Conservation (phyloP, 129 eudicot genomes). For the Ambrosia artemisiifolia region DNA sequence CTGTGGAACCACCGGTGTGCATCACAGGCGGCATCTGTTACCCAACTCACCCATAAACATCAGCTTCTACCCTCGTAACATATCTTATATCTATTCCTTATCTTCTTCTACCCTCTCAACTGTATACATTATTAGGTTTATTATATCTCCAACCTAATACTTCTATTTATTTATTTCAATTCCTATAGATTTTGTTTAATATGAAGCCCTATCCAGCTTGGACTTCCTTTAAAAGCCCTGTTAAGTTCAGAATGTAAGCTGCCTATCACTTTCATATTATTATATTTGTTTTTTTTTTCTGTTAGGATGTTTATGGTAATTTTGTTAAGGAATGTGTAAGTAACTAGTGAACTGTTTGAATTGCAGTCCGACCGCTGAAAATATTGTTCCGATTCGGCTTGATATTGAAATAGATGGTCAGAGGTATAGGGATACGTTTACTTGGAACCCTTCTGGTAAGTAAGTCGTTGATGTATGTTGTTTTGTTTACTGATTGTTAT, state of each 20-base stretch:
- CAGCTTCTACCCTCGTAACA: background rate
- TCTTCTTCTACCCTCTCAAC: background rate
- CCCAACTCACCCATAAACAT: background rate
- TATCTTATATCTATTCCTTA: background rate
- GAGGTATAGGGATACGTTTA: conserved; percentile 75
- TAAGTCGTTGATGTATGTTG: conserved; percentile 16
- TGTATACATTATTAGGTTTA: background rate
- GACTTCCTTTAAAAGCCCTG: conserved; percentile 55
- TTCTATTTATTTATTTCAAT: background rate
- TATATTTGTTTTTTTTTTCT: background rate
- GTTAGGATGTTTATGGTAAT: background rate
- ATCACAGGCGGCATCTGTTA: no score
- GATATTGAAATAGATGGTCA: conserved; percentile 89
- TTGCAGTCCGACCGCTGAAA: conserved; percentile 86
- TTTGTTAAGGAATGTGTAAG: no score
- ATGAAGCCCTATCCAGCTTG: conserved; percentile 68
- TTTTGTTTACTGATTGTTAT: background rate
- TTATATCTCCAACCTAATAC: background rate
- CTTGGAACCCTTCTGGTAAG: conserved; percentile 93
- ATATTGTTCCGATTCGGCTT: conserved; percentile 80
- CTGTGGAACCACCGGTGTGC: no score
- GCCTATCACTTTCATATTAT: background rate
- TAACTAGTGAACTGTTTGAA: conserved; percentile 16
- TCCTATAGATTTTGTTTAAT: background rate
- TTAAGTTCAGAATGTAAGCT: conserved; percentile 83